Evolutionary conservation across 1,284 basidiomycete genomes (phyloP).

Genomic region (Trichosporon sp.): DNA sequence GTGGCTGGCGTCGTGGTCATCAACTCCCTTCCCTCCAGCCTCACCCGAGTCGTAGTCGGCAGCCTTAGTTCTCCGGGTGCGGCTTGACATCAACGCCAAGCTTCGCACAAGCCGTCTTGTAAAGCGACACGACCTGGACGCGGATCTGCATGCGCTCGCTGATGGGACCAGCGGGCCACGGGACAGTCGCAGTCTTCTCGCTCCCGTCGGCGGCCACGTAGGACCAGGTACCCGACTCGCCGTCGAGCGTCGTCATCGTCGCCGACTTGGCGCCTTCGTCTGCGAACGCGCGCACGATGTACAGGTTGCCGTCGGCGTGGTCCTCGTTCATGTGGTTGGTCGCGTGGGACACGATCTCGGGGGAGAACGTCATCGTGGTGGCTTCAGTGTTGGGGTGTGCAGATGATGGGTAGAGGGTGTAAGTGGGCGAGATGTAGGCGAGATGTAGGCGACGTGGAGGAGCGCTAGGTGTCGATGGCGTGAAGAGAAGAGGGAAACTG

Average conservation of each 20-base stretch:
- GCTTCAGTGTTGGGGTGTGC: too few relatives aligned
- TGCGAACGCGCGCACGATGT: conserved; percentile 23
- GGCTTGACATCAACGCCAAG: background rate
- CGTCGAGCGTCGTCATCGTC: conserved; percentile 15
- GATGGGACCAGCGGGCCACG: background rate
- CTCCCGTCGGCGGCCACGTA: conserved; percentile 17
- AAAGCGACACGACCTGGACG: conserved; percentile 22
- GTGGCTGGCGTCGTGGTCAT: too few relatives aligned
- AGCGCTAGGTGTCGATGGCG: background rate
- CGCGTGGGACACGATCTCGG: conserved; percentile 16
- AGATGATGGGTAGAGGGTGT: too few relatives aligned
- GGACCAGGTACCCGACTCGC: conserved; percentile 12
- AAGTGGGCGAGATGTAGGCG: background rate
- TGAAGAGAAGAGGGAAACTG: too few relatives aligned
- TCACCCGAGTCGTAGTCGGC: too few relatives aligned
- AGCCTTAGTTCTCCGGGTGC: background rate
- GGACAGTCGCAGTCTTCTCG: conserved; percentile 7
- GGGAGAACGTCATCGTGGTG: conserved; percentile 1
- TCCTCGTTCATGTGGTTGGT: conserved; percentile 22
- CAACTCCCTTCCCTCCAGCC: too few relatives aligned
- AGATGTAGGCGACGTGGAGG: background rate
- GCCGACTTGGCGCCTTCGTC: conserved; percentile 7
- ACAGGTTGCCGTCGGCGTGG: conserved; percentile 24
- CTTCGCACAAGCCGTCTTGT: conserved; percentile 18
- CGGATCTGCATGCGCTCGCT: conserved; percentile 21